These are phyloP conservation scores for Chlamydomonas reinhardtii DNA, from an alignment of 163 green algal genomes.

Conservation along the genomic window DNA sequence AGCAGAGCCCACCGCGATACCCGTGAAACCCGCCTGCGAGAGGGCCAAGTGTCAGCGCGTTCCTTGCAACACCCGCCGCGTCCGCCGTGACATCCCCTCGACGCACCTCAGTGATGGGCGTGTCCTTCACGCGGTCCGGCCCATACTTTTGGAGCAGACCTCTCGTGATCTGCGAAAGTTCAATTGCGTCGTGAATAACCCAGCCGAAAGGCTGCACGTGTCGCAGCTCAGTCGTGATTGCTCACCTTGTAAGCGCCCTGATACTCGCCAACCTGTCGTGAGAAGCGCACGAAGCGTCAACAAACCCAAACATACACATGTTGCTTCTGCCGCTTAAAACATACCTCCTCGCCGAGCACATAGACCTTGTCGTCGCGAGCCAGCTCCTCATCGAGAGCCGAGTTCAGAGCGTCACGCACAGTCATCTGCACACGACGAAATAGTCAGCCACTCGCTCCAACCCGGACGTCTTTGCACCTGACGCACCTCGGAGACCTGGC, in stretches of 20 bases:
- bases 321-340: too few relatives aligned
- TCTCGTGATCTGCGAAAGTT: slow-evolving; percentile 87
- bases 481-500: slow-evolving; percentile 20
- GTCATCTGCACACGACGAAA: slow-evolving; percentile 84
- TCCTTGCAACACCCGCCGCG: not conserved
- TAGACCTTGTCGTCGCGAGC: slow-evolving; percentile 94
- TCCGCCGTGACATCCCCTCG: not conserved
- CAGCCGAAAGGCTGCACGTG: not conserved
- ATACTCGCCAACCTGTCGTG: slow-evolving; percentile 95
- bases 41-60: not conserved
- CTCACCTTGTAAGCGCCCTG: slow-evolving; percentile 99
- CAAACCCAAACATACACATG: too few relatives aligned
- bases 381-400: slow-evolving; percentile 98
- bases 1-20: slow-evolving; percentile 94
- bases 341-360: slow-evolving; percentile 98
- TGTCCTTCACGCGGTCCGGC: slow-evolving; percentile 94
- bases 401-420: slow-evolving; percentile 97
- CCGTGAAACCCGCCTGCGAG: slow-evolving; percentile 93
- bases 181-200: not conserved
- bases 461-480: not conserved
- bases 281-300: not conserved
- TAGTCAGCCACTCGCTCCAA: not conserved
- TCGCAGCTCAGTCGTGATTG: not conserved
- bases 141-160: slow-evolving; percentile 97
- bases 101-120: slow-evolving; percentile 97